Evolutionary conservation across 2,329 filamentous ascomycete genomes (phyloP), one percentile per base, ranked within the genome.

Genomic region (Penicillium fuscoglaucum): DNA sequence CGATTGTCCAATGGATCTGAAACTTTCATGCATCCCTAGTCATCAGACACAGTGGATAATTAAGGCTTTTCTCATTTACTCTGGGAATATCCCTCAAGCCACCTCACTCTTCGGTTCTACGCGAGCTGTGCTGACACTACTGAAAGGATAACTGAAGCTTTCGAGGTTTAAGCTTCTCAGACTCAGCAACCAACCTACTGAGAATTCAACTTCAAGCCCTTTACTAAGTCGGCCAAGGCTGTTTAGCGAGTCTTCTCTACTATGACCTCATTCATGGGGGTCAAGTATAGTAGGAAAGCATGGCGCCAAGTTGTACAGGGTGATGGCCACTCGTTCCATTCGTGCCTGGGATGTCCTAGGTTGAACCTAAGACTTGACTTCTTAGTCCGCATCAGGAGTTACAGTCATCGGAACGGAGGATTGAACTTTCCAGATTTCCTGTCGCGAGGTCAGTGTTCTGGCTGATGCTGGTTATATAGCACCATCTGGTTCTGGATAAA

Each of bases 351-450:
- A 35, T 43, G 39, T 44, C 51, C 56, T 61, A 56, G 49, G 44
- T 55, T 62, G 48, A 58, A 54, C 60, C 56, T 60, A 49, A 55
- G 46, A 55, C 52, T 46, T 28, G 49, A 45, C 31, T 41, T 63
- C 58, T 62, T 59, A 67, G 61, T 66, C 61, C 58, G 60, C 59
- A 60, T 19, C 15, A n/a, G 53, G 33, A 41, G 44, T 52, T 47
- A 62, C 61, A 64, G 66, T 66, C 64, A 68, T 64, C 63, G 29
- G 52, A 50, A 29, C 51, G 54, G 54, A 55, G 53, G 39, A 17
- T 26, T 13, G 10, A 44, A 17, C 26, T 43, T 26, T 19, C 33
- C 40, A 39, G 21, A 46, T 31, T 41, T 54, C 9, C 39, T 35
- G 10, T 46, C 46, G 15, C 47, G 53, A 21, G 31, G 43, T 57